phyloP scores from a whole-genome alignment of 176 grass and related monocot genomes.

The bread wheat (Triticum aestivum) region IWGSC_CS_RefSeq_v2.1 NC_057810.1:546181627-546182126 shows the following conservation, averaged over 20 bases:
- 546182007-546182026: too few species aligned
- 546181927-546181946: conserved; percentile 82
- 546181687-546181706: neutral
- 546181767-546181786: conserved; percentile 51
- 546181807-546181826: conserved; percentile 43
- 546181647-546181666: conserved; percentile 61
- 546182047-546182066: too few species aligned
- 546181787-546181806: conserved; percentile 47
- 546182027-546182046: too few species aligned
- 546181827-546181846: conserved; percentile 31
- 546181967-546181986: neutral
- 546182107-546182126: too few species aligned
- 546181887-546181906: conserved; percentile 61
- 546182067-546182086: too few species aligned
- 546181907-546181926: conserved; percentile 68
- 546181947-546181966: conserved; percentile 32
- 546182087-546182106: too few species aligned
- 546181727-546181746: neutral
- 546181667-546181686: conserved; percentile 81
- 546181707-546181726: neutral
- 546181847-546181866: conserved; percentile 66
- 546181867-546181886: conserved; percentile 59
- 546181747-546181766: neutral
- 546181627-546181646: conserved; percentile 74
- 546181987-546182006: too few species aligned